These are phyloP conservation scores for Cercospora nicotianae DNA, from an alignment of 2,329 filamentous ascomycete genomes.

Conservation along the genomic window DNA sequence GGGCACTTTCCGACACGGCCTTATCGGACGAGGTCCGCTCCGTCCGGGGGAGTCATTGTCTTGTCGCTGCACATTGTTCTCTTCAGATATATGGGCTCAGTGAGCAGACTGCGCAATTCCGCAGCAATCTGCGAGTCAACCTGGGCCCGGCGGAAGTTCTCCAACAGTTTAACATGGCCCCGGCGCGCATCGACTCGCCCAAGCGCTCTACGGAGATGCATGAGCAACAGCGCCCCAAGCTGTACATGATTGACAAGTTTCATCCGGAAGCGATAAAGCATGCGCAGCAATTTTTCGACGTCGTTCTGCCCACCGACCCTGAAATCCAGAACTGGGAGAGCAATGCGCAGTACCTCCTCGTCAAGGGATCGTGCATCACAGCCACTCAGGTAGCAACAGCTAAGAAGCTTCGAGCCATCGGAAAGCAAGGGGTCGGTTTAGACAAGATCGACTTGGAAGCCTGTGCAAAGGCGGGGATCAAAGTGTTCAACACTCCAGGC, in stretches of 20 bases:
- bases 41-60: background rate
- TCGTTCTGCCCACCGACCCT: conserved; percentile 41
- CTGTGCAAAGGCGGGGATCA: conserved; percentile 43
- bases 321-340: conserved; percentile 44
- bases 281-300: conserved; percentile 44
- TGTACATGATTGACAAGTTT: conserved; percentile 33
- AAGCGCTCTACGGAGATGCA: background rate
- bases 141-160: background rate
- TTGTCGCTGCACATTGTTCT: background rate
- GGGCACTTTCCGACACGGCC: background rate
- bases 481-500: conserved; percentile 52
- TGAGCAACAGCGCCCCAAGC: conserved; percentile 15
- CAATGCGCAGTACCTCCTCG: conserved; percentile 45
- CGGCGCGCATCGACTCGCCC: conserved; percentile 7
- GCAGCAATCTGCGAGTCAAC: background rate
- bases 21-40: background rate
- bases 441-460: conserved; percentile 49
- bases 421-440: conserved; percentile 52
- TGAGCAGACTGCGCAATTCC: background rate
- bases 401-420: conserved; percentile 44
- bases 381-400: conserved; percentile 30
- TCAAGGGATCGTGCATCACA: conserved; percentile 39
- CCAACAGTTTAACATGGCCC: conserved; percentile 12
- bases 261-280: conserved; percentile 32
- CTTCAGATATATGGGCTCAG: background rate